Base-by-base conservation (phyloP, 805 yeast genomes). In the Kuraishia cidri region DNA sequence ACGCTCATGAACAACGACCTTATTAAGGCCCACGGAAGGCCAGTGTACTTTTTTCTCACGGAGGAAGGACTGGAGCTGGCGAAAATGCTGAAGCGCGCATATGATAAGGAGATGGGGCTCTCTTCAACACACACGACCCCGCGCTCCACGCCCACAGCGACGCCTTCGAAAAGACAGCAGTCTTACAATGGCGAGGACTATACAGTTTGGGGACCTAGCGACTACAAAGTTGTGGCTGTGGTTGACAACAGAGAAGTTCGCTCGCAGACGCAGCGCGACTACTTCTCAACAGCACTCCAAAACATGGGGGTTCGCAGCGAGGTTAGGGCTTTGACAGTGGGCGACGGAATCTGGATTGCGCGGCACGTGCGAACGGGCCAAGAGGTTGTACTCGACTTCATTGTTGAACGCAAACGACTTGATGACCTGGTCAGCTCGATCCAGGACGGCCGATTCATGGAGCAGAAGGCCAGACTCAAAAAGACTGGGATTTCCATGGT, bases 321-420 rank as follows among this genome's bases (percentile, higher is more conserved):
- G 14, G 70, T 68, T 1, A 53, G 72, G 30, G 61, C 83, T 1
- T 60, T 92, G 19, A 59, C 92, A 0, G 72, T 88, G 3, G 97
- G 98, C 5, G 99, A 92, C 58, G 79, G 80, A 1, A 40, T 81
- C 7, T 92, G 97, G 98, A 65, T 87, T 3, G 98, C 96, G 0
- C 67, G 69, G 35, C 70, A 86, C 46, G 69, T 60, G 33, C 43
- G 38, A 0, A 69, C 83, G 0, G 66, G 69, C 1, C 67, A 69
- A 33, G 78, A 78, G 34, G 85, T 78, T 4, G 79, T 84, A 1
- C 56, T 92, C 12, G 82, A 90, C 50, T 78, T 74, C 39, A 80
- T 92, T n/a, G 69, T 90, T 29, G 99, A 92, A 58, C 65, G 99
- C 24, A 92, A 92, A 55, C 61, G 96, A 35, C 55, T 88, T 28